Conservation (phyloP, 1,139 yeast species). For the Taiozyma sp. region DNA sequence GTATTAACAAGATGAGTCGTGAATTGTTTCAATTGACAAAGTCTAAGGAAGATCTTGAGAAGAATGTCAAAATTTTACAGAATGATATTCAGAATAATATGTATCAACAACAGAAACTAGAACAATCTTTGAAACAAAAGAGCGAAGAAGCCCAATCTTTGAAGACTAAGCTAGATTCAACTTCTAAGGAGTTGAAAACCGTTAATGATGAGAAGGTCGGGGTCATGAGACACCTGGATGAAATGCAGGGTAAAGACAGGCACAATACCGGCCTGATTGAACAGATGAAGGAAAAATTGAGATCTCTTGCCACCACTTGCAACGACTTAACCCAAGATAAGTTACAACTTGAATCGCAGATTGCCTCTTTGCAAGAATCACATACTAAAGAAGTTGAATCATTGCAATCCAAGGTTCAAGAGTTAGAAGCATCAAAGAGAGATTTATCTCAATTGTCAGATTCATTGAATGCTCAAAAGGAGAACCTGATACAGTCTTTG, state of each 20-base stretch:
- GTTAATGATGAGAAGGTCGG: constrained; percentile 11
- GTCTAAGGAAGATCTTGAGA: constrained; percentile 51
- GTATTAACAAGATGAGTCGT: constrained; percentile 85
- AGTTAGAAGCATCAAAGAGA: constrained; percentile 9
- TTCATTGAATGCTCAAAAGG: constrained; percentile 8
- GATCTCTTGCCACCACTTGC: constrained; percentile 28
- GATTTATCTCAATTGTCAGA: constrained; percentile 6
- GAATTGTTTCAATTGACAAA: constrained; percentile 67
- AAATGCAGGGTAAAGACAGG: constrained; percentile 23
- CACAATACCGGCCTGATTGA: constrained; percentile 27
- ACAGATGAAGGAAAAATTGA: constrained; percentile 32
- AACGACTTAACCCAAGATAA: constrained; percentile 25
- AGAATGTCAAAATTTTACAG: constrained; percentile 35
- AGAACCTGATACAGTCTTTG: constrained; percentile 1
- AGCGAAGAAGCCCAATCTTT: constrained; percentile 21
- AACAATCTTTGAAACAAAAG: constrained; percentile 20
- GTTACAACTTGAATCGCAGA: constrained; percentile 15
- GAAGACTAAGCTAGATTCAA: constrained; percentile 12
- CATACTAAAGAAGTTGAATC: constrained; percentile 6
- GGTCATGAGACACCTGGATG: constrained; percentile 21
- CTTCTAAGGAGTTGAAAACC: constrained; percentile 11
- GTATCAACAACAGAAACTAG: constrained; percentile 28
- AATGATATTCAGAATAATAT: constrained; percentile 32
- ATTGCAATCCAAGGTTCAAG: constrained; percentile 8
- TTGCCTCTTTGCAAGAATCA: constrained; percentile 7